Evolutionary conservation across 2,329 filamentous ascomycete genomes (phyloP).

Genomic region (Ophiostoma piceae): DNA sequence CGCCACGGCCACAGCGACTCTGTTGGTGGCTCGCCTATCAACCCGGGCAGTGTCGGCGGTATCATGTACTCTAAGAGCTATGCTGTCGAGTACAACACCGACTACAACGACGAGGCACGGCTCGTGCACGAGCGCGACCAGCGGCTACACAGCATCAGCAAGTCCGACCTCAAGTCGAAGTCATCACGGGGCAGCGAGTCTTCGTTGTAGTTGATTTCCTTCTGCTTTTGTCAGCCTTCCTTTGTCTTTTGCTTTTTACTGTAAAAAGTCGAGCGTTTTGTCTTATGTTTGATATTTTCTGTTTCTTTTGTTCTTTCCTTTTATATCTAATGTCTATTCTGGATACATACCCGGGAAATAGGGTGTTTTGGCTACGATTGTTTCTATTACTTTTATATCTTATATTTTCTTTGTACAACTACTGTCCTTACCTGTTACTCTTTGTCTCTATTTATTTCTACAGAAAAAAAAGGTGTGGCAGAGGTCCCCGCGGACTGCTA

Average conservation of each 20-base stretch:
- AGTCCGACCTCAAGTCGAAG: slow-evolving; percentile 22
- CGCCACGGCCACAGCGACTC: background rate
- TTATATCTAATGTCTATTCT: background rate
- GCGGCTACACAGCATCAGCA: slow-evolving; percentile 12
- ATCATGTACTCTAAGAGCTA: slow-evolving; percentile 27
- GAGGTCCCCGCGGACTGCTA: background rate
- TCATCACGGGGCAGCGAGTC: slow-evolving; percentile 20
- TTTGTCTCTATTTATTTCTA: background rate
- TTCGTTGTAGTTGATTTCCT: slow-evolving; percentile 3
- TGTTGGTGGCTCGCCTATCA: background rate
- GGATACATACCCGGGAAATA: background rate
- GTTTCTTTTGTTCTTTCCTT: background rate
- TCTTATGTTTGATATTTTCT: background rate
- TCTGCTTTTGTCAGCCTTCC: background rate
- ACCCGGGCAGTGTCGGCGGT: slow-evolving; percentile 16
- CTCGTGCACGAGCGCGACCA: slow-evolving; percentile 20
- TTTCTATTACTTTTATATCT: background rate
- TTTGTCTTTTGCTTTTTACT: background rate
- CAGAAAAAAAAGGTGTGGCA: background rate
- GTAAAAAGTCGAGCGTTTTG: background rate
- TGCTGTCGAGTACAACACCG: slow-evolving; percentile 25
- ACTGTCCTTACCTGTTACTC: background rate
- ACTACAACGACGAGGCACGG: slow-evolving; percentile 25
- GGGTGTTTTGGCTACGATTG: slow-evolving; percentile 6
- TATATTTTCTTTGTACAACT: background rate